Evolutionary conservation across 163 green algal species (phyloP).

Genomic region (Coccomyxa subellipsoidea): DNA sequence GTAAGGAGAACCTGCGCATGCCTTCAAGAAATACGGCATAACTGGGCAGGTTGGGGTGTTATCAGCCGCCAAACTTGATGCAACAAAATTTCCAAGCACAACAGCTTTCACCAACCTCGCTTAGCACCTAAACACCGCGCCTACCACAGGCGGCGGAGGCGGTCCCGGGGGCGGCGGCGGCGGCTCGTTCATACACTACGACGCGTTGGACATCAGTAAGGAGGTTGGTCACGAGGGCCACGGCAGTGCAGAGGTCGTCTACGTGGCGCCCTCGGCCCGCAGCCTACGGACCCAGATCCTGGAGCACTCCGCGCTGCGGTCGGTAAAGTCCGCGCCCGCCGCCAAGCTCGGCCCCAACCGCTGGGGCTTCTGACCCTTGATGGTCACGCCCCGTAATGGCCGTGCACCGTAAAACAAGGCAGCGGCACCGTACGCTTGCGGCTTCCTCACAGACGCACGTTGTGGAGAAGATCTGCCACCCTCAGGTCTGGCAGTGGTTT

Average conservation of each 20-base stretch:
- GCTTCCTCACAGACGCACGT: no score
- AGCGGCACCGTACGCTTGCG: no score
- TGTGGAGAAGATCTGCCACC: no score
- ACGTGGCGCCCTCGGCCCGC: neutral
- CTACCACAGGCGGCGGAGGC: neutral
- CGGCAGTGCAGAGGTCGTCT: neutral
- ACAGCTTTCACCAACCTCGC: no score
- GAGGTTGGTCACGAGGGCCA: neutral
- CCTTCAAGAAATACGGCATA: no score
- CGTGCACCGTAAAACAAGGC: no score
- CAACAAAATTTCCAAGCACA: no score
- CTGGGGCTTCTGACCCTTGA: neutral
- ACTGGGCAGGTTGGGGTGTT: neutral
- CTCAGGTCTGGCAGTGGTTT: no score
- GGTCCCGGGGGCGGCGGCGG: neutral
- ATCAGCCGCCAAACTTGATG: no score
- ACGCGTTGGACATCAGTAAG: neutral
- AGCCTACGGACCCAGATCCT: neutral
- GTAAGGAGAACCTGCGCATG: no score
- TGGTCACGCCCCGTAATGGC: no score
- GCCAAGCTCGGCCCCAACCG: neutral
- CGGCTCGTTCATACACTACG: slow-evolving; percentile 11
- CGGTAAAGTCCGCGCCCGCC: neutral
- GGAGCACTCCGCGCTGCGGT: neutral
- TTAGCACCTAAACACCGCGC: no score